These are phyloP conservation scores for Poa pratensis DNA, from an alignment of 176 grass and related monocot genomes.

Conservation along the genomic window DNA sequence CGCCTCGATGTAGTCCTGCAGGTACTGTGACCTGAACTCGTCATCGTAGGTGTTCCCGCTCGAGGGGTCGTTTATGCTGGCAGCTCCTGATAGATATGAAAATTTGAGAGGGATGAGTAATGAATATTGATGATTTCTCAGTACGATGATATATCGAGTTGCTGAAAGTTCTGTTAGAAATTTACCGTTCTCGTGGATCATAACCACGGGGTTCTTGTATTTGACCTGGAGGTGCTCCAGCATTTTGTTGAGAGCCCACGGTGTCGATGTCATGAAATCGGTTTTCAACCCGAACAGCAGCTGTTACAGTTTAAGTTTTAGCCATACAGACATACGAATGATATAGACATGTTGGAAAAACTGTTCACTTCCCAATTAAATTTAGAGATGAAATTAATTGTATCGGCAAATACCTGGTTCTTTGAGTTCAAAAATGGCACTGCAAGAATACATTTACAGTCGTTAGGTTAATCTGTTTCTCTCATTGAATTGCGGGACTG, in stretches of 20 bases:
- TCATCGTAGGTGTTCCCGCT: conserved; percentile 31
- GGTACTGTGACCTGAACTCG: conserved; percentile 47
- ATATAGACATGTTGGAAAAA: neutral
- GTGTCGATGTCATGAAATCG: conserved; percentile 31
- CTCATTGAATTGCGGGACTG: neutral
- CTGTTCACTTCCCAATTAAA: neutral
- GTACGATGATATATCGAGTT: neutral
- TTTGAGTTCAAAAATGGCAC: conserved; percentile 53
- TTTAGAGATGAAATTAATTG: neutral
- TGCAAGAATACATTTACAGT: conserved; percentile 37
- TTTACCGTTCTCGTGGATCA: conserved; percentile 94
- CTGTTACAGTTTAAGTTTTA: conserved; percentile 11
- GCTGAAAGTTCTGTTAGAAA: neutral
- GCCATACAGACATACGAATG: neutral
- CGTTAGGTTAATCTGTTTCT: neutral
- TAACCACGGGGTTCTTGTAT: conserved; percentile 72
- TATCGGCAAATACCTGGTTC: conserved; percentile 28
- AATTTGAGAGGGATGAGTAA: neutral
- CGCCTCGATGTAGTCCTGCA: conserved; percentile 66
- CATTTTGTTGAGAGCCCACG: conserved; percentile 83
- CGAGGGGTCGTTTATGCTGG: neutral
- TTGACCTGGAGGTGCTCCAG: conserved; percentile 70
- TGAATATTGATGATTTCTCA: neutral
- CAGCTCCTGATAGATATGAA: conserved; percentile 46
- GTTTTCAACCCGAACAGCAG: neutral